Base-by-base conservation (phyloP, 1,139 yeast genomes). In the Candida pseudoviswanathii region DNA sequence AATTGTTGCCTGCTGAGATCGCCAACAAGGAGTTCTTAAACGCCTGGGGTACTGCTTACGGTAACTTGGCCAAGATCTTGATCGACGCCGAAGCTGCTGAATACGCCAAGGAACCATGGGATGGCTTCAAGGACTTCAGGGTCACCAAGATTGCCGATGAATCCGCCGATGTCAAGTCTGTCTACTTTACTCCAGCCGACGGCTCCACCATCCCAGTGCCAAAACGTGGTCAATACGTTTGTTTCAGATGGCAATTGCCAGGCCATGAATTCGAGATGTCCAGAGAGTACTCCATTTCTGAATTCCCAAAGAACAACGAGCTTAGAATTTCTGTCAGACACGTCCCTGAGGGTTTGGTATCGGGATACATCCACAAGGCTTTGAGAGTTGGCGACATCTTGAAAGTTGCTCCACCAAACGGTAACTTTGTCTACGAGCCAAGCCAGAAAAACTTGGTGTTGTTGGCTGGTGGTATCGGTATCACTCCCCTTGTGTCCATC, bases 41-140 rank as follows among this genome's bases (percentile, higher is more conserved):
- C 32, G 89, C 89, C n/a, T 85, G 90, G 89, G 71, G 73, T 26
- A 77, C 70, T 43, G 90, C 91, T 2, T 86, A 85, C 63, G 80
- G 78, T 38, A 82, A 80, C 53, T 73, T 86, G 54, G 91, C 91
- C 3, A 76, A 81, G 52, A 63, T 82, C 11, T 73, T 86, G 56
- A 86, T 86, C 58, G 69, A 73, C 44, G 77, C 80, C 30, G 92
- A 86, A 64, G 68, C 67, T 48, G 66, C 66, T 5, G 64, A 73
- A 56, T 85, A 84, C 61, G 61, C 65, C 24, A 58, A 65, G 39
- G 69, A 67, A 39, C 75, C 76, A 16, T 85, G 89, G 89, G 58
- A 67, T 26, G 84, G 81, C 3, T 84, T 81, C 70, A 76, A 80
- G 54, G 70, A 73, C 16, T 84, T 85, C 58, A 68, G 62, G 41